Base-by-base conservation (phyloP, 2,329 filamentous ascomycete genomes). In the Beauveria scarabaeidicola region DNA sequence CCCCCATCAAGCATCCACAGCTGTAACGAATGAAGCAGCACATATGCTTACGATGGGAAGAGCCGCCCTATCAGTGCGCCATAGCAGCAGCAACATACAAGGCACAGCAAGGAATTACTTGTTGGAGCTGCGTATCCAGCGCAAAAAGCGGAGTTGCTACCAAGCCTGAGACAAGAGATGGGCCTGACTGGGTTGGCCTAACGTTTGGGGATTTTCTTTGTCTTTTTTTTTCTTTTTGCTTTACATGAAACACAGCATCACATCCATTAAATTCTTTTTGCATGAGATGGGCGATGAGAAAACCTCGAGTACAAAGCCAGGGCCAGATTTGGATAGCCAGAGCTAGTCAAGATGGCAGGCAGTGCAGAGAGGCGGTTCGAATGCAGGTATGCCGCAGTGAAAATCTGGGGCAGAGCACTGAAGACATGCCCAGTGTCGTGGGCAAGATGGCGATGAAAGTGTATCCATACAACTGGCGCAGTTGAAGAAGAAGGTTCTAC, bases 1-100 rank as follows among this genome's bases (percentile, higher is more conserved):
- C 66, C 85, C 85, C 54, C 85, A 87, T 63, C 83, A 87, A 61
- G 74, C 77, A 66, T 84, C 87, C 69, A 27, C 27, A 19, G 41
- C 27, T 59, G 57, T 59, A 15, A 40, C 29, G 17, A 46, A 59
- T 52, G 36, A n/a, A 40, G 55, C 57, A 59, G 50, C 40, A 36
- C 21, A 23, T 21, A 46, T 40, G 40, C 38, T 17, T 46, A 51
- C 17, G 38, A 27, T 59, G 48, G 57, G 57, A 59, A 40, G 57
- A 59, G 57, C 48, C 50, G 57, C 50, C 50, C 21, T 25, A 25
- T 25, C 43, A 36, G 27, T 38, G 57, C 25, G 48, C 21, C 40
- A 52, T n/a, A 38, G 48, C 57, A 52, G 47, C 38, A 59, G 48
- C 48, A 47, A 21, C 46, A 47, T 29, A 19, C 50, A 52, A 46